Percentiles rank a stretch among this genome's conserved stretches.
Evolutionary conservation across 495 filamentous ascomycete genomes (phyloP).

Genomic region (Astrothelium macrocarpum): DNA sequence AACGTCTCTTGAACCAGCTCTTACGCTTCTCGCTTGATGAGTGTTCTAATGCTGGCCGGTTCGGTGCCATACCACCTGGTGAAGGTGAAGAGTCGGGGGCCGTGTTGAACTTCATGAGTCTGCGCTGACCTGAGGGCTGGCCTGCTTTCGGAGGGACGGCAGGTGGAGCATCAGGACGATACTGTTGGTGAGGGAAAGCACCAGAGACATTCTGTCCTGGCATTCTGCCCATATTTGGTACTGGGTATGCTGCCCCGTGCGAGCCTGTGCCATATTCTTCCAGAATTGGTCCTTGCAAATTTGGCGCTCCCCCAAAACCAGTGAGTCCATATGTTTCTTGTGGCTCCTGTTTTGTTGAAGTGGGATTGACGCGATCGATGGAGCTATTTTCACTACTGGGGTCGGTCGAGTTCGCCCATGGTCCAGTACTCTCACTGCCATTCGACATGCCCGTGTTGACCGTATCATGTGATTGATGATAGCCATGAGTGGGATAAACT

Average conservation of each 20-base stretch:
- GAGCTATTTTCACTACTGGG: slow-evolving; percentile 89
- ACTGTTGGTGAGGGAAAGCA: neutral
- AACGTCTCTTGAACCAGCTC: slow-evolving; percentile 77
- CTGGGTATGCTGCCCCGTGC: slow-evolving; percentile 15
- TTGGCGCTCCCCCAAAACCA: slow-evolving; percentile 40
- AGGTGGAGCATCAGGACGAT: slow-evolving; percentile 4
- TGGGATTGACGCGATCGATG: slow-evolving; percentile 53
- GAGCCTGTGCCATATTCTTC: slow-evolving; percentile 31
- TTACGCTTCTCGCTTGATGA: slow-evolving; percentile 57
- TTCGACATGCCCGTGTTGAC: slow-evolving; percentile 63
- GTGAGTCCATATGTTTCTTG: slow-evolving; percentile 40
- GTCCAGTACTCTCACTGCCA: slow-evolving; percentile 57
- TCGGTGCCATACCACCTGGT: slow-evolving; percentile 4
- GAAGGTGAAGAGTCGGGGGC: neutral
- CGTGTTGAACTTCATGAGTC: slow-evolving; percentile 24
- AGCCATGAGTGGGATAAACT: slow-evolving; percentile 55
- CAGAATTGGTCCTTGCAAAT: slow-evolving; percentile 30
- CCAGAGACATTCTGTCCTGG: neutral
- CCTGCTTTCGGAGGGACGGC: slow-evolving; percentile 12
- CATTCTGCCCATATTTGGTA: slow-evolving; percentile 4
- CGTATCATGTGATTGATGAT: slow-evolving; percentile 76
- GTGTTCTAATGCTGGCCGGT: slow-evolving; percentile 23
- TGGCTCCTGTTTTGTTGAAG: slow-evolving; percentile 38
- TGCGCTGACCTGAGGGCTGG: slow-evolving; percentile 22
- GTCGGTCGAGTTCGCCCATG: slow-evolving; percentile 72